Percentiles rank a stretch among this genome's conserved stretches.
These are phyloP conservation scores for Alternaria postmessia DNA, from an alignment of 2,329 filamentous ascomycete genomes.

Conservation along the genomic window DNA sequence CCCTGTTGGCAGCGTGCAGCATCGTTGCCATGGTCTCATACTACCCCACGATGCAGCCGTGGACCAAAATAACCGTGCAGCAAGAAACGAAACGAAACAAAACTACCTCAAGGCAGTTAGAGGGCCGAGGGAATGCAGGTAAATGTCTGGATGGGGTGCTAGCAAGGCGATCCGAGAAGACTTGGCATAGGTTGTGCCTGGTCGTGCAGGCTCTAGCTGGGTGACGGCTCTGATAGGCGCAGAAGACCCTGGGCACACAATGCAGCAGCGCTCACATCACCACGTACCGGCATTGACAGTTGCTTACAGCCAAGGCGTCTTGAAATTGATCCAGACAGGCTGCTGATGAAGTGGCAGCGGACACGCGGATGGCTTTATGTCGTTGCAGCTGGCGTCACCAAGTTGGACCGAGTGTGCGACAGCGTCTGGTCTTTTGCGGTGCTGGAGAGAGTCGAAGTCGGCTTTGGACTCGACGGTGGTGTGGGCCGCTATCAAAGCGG, in stretches of 20 bases:
- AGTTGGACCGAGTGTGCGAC: neutral
- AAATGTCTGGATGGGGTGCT: conserved; percentile 22
- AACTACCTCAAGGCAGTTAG: conserved; percentile 29
- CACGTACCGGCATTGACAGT: conserved; percentile 22
- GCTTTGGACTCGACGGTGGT: conserved; percentile 7
- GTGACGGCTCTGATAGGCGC: conserved; percentile 21
- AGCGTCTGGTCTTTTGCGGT: neutral
- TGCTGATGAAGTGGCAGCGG: conserved; percentile 22
- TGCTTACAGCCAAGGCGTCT: conserved; percentile 23
- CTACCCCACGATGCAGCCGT: conserved; percentile 29
- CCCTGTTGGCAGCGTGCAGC: conserved; percentile 1
- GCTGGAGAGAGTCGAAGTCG: conserved; percentile 27
- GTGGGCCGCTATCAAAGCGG: conserved; percentile 23
- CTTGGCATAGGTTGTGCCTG: conserved; percentile 32
- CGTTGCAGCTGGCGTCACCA: conserved; percentile 1
- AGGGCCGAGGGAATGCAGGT: conserved; percentile 19
- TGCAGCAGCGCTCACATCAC: conserved; percentile 24
- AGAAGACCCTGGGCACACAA: conserved; percentile 18
- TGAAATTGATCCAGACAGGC: conserved; percentile 18
- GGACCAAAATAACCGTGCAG: conserved; percentile 41
- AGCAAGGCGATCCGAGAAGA: conserved; percentile 21
- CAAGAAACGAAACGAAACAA: conserved; percentile 31
- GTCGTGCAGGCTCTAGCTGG: conserved; percentile 21
- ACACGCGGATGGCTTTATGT: conserved; percentile 23
- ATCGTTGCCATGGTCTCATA: conserved; percentile 7